Base-by-base conservation (phyloP, 169 alveolate genomes). In the Eimeria acervulina region DNA sequence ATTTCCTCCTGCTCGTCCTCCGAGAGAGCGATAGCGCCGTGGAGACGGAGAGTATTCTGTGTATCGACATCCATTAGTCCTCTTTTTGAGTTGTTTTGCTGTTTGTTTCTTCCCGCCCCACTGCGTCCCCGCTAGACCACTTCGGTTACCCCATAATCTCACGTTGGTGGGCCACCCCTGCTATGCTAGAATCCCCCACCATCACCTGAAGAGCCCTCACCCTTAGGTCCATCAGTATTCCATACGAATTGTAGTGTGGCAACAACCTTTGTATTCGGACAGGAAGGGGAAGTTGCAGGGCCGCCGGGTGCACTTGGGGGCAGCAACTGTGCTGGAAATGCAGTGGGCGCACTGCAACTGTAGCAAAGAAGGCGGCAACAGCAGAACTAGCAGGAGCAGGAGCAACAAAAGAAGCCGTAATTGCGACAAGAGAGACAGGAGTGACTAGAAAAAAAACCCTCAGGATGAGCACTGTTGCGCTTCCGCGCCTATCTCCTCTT, bases 1-100 rank as follows among this genome's bases (percentile, higher is more conserved):
- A 7, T 78, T 78, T 78, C 63, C n/a, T 21, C 88, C 66, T 78
- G 88, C 88, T 78, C 88, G 88, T 78, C 88, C 63, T 78, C 88
- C 40, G 66, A 78, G 12, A 42, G 88, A 42, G 88, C 59, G 88
- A 78, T 78, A 78, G 88, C 88, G 66, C 66, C 42, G 10, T 78
- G 88, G 88, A 78, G 88, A 78, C 88, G 88, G 88, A 26, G 88
- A 78, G 88, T 40, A 47, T 78, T 26, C 63, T 23, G 88, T 38
- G 88, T 78, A 78, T 78, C 88, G 66, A 78, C 68, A 42, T 47
- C 63, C 40, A n/a, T 17, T 26, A n/a, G 28, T 44, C 7, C 63
- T 26, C 40, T 44, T 28, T 47, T 78, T 78, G 88, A 78, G 59
- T 40, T 47, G 66, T 10, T 78, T 23, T 42, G 23, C 42, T 26